Evolutionary conservation across 306 rosid species (phyloP).

Genomic region (Oemleria cerasiformis): DNA sequence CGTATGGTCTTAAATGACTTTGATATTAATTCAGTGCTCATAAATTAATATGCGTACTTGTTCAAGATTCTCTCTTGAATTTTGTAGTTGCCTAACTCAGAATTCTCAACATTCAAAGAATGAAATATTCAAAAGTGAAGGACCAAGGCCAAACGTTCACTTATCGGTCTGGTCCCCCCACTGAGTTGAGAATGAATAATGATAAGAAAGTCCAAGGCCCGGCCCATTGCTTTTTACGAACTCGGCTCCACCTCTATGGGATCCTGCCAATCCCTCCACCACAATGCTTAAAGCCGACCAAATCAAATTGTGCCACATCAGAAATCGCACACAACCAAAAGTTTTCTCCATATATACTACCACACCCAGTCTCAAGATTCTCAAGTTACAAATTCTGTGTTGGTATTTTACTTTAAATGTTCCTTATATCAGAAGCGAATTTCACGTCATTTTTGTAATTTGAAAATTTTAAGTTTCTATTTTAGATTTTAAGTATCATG

Average conservation of each 20-base stretch:
- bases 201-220: neutral
- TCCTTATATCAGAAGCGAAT: no score
- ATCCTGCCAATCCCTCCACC: slow-evolving; percentile 9
- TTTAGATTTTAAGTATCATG: no score
- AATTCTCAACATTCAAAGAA: neutral
- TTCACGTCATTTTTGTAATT: no score
- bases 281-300: neutral
- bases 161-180: neutral
- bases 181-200: neutral
- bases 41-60: no score
- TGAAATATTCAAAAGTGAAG: neutral
- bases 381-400: no score
- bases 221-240: neutral
- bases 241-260: slow-evolving; percentile 10
- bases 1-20: neutral
- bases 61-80: neutral
- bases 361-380: neutral
- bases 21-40: neutral
- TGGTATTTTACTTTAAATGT: no score
- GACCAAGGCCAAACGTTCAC: neutral
- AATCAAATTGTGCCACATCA: neutral
- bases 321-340: neutral
- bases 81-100: neutral
- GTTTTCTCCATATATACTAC: neutral
- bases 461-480: no score